These are phyloP conservation scores for Bryum argenteum DNA, from an alignment of 225 moss, liverwort and hornwort genomes.

Conservation along the genomic window DNA sequence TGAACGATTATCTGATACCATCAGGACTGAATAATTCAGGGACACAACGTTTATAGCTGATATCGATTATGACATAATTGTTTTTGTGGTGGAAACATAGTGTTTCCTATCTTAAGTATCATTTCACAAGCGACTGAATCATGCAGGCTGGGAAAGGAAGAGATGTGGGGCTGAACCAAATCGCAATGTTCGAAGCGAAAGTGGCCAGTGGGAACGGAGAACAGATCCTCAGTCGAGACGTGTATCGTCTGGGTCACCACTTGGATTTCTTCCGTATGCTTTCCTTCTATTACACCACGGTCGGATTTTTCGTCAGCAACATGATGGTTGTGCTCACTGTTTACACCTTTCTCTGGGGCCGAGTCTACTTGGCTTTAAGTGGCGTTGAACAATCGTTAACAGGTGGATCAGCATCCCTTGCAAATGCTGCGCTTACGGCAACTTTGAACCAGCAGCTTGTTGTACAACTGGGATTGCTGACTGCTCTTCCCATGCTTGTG, in stretches of 20 bases:
- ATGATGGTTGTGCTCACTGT: slow-evolving; percentile 91
- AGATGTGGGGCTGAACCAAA: slow-evolving; percentile 97
- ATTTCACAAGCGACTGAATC: background rate
- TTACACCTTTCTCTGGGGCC: slow-evolving; percentile 88
- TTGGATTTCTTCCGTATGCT: slow-evolving; percentile 97
- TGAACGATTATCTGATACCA: background rate
- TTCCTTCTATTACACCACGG: slow-evolving; percentile 87
- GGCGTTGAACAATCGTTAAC: slow-evolving; percentile 73
- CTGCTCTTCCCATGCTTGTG: slow-evolving; percentile 95
- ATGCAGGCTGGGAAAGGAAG: slow-evolving; percentile 94
- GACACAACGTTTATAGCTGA: background rate
- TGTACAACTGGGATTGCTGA: slow-evolving; percentile 87
- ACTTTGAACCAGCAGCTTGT: slow-evolving; percentile 89
- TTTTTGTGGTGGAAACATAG: background rate
- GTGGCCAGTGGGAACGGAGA: slow-evolving; percentile 97
- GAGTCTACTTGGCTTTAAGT: slow-evolving; percentile 88
- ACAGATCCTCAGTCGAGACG: slow-evolving; percentile 89
- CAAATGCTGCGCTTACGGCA: slow-evolving; percentile 86
- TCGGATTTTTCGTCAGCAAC: slow-evolving; percentile 88
- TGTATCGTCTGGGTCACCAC: slow-evolving; percentile 95
- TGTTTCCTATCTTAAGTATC: background rate
- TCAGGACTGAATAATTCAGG: background rate
- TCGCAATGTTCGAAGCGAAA: slow-evolving; percentile 95
- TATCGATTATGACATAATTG: background rate
- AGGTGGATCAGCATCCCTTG: slow-evolving; percentile 41